Evolutionary conservation across 2,329 filamentous ascomycete genomes (phyloP).

Genomic region (Eutypella sp.): DNA sequence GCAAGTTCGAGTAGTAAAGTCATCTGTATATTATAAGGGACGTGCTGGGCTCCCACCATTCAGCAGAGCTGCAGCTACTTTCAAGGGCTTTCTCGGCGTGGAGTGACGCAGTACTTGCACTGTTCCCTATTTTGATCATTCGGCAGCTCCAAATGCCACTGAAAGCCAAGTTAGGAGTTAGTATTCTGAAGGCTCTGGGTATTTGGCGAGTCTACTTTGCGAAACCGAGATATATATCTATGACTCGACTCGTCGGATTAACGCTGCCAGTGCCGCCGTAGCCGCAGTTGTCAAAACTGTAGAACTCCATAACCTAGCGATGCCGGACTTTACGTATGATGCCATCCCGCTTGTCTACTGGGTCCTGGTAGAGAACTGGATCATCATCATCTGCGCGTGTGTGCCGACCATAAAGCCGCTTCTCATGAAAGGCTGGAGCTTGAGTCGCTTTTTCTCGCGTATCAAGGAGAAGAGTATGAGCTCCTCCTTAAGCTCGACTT

Average conservation of each 20-base stretch:
- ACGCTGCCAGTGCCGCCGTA: neutral
- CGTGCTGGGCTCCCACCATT: slow-evolving; percentile 1
- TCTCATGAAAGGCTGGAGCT: neutral
- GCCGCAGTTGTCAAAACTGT: slow-evolving; percentile 1
- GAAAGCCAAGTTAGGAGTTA: slow-evolving; percentile 1
- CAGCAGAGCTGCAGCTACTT: slow-evolving; percentile 1
- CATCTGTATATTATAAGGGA: too few species aligned
- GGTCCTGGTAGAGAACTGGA: slow-evolving; percentile 3
- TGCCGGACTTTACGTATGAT: slow-evolving; percentile 1
- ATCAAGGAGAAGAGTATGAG: neutral
- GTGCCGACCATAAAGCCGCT: slow-evolving; percentile 1
- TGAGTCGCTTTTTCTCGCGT: neutral
- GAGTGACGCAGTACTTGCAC: slow-evolving; percentile 2
- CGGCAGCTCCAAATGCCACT: slow-evolving; percentile 2
- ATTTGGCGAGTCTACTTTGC: neutral
- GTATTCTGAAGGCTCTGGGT: slow-evolving; percentile 1
- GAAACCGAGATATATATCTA: too few species aligned
- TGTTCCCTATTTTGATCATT: neutral
- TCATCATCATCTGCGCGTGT: slow-evolving; percentile 4
- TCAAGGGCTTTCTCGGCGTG: slow-evolving; percentile 2
- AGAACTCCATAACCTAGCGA: neutral
- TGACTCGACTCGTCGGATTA: neutral
- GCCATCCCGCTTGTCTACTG: slow-evolving; percentile 1
- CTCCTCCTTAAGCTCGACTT: neutral
- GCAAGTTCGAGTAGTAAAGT: too few species aligned